Evolutionary conservation across 2,329 filamentous ascomycete species (phyloP), one percentile per base, ranked within the genome.

Genomic region (Diaporthe caulivora): DNA sequence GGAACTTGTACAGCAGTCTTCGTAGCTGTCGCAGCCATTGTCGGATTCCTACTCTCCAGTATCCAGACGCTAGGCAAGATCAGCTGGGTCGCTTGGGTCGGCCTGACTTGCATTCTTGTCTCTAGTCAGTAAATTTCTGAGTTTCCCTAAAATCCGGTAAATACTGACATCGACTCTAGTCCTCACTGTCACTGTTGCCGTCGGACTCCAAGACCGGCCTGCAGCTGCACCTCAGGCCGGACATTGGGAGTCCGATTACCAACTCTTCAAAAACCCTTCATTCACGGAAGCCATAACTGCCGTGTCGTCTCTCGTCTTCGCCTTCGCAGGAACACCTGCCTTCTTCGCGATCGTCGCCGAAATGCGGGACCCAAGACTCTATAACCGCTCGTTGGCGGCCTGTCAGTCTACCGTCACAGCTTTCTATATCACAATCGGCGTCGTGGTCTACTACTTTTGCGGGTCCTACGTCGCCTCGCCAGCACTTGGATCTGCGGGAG

Each of bases 261-360:
- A 83, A 37, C 84, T 84, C 29, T 29, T 65, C 60, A 44, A 65
- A n/a, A 49, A 26, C 3, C 60, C 60, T 0, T 85, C 82, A 17
- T 91, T 91, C 77, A 85, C 85, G 0, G 85, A 84, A 0, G 90
- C 88, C 1, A 89, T 91, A 74, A 85, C 85, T 0, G 87, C 88
- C 57, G 82, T 84, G 0, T 83, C 83, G 4, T 89, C 86, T 3
- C 89, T 91, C 62, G 90, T 91, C 78, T 86, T 88, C 53, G 87
- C 86, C 0, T 85, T 83, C 2, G 86, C 87, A 0, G 89, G 86
- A 29, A 89, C 85, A 6, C 86, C 82, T 2, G 87, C 87, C 9
- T 90, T 89, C 78, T 80, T 90, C 3, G 87, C 87, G 5, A 86
- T 91, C 60, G 90, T 91, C 70, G 86, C 85, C 1, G 90, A 91